A percentile compares a stretch with the other conserved stretches of the same genome.
Evolutionary conservation across 2,329 filamentous ascomycete species (phyloP).

Genomic region (Paecilomyces niveus): DNA sequence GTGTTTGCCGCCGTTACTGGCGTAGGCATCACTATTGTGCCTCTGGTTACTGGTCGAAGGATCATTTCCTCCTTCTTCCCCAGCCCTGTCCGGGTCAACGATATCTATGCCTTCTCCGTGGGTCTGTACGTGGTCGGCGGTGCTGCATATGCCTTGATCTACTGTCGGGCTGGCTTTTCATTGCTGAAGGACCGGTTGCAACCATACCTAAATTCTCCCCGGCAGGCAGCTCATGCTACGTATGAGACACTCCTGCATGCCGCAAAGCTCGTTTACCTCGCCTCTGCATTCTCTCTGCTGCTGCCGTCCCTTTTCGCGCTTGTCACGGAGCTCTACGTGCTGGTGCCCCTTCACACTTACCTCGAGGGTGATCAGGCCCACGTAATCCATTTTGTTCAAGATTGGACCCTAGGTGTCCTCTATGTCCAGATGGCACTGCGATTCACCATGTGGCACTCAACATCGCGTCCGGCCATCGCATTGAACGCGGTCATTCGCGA

Average conservation of each 20-base stretch:
- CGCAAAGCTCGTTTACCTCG: conserved; percentile 64
- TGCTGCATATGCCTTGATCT: conserved; percentile 54
- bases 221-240: conserved; percentile 17
- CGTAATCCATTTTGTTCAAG: conserved; percentile 73
- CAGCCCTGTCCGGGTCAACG: conserved; percentile 68
- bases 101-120: conserved; percentile 92
- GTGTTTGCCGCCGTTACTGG: conserved; percentile 84
- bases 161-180: conserved; percentile 26
- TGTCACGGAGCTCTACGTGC: conserved; percentile 78
- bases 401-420: conserved; percentile 87
- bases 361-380: conserved; percentile 37
- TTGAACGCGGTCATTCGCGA: conserved; percentile 65
- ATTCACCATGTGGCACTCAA: conserved; percentile 60
- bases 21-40: conserved; percentile 76
- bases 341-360: conserved; percentile 80
- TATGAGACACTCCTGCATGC: conserved; percentile 21
- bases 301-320: conserved; percentile 75
- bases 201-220: conserved; percentile 23
- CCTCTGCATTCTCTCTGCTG: conserved; percentile 65
- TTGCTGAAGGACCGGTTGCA: conserved; percentile 16
- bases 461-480: conserved; percentile 65
- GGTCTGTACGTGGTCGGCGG: conserved; percentile 76
- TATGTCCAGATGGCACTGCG: conserved; percentile 76
- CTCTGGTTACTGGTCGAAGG: conserved; percentile 73
- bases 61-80: conserved; percentile 71